Base-by-base conservation (phyloP, 352 stramenopile genomes). In the Pythium coloratum region DNA sequence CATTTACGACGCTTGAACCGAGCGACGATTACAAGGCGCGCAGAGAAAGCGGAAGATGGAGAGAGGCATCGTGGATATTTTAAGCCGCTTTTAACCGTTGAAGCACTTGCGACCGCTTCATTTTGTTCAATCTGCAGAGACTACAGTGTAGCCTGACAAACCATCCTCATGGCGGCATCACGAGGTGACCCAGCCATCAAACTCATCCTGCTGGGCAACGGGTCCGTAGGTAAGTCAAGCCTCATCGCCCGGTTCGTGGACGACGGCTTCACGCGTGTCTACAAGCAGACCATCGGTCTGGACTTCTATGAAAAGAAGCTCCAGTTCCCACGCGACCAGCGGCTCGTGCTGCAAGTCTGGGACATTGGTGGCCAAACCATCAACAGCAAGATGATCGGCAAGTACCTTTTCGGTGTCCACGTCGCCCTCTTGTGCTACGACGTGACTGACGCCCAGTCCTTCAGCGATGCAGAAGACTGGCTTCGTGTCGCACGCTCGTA, bases 271-370 rank as follows among this genome's bases (percentile, higher is more conserved):
- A 77, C 75, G 55, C 81, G 75, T 44, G 75, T 90, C 65, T 97
- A 97, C 79, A 93, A 92, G 62, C 88, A 96, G 65, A 96, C 88
- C 0, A 83, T 96, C 55, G 85, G 88, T 8, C 70, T 95, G 18
- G 89, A 95, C 72, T 95, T 95, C 60, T 97, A 86, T 64, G 86
- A 96, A 74, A 95, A 95, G 69, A 90, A 86, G 63, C 76, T 96
- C 14, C 66, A 82, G 36, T 80, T 95, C 14, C 76, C 84, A n/a
- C 80, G 84, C 8, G 84, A 92, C 65, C 76, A 93, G 66, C 73
- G 78, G 0, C 78, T 91, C 30, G 79, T 93, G 49, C 74, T 96
- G 24, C 85, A 96, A 63, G 80, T 97, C 8, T 96, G 88, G 87
- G 90, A 96, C 76, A 96, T 96, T 55, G 90, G 88, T 18, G 88